A percentile compares a stretch with the other conserved stretches of the same genome.
These are phyloP conservation scores for Suillus tomentosus DNA, from an alignment of 768 basidiomycete genomes.

Conservation along the genomic window DNA sequence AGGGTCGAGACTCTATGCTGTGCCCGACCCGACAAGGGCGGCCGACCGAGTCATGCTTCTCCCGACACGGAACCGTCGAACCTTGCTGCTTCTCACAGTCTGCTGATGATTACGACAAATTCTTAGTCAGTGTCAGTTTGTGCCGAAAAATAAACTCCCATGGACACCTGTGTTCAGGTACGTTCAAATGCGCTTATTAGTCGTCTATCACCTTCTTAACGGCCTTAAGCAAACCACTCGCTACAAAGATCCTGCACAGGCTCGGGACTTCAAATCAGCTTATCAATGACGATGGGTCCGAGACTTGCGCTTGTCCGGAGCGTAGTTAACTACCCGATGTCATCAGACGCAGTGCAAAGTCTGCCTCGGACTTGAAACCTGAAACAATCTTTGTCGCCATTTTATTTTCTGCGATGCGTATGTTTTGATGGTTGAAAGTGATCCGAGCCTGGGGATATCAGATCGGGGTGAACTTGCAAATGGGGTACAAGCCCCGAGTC, in stretches of 20 bases:
- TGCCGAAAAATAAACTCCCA: no score
- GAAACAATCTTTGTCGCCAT: not conserved
- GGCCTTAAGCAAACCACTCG: conserved; percentile 5
- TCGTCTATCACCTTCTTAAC: conserved; percentile 11
- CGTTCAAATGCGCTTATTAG: conserved; percentile 4
- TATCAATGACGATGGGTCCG: not conserved
- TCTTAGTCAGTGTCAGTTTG: no score
- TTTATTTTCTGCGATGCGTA: not conserved
- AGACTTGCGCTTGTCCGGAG: not conserved
- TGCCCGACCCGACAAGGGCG: not conserved
- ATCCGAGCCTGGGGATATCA: not conserved
- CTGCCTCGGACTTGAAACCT: not conserved
- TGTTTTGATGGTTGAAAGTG: not conserved
- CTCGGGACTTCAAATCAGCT: conserved; percentile 1
- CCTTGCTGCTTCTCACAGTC: not conserved
- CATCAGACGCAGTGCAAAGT: not conserved
- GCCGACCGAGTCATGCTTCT: not conserved
- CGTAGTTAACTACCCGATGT: not conserved
- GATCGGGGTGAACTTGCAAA: not conserved
- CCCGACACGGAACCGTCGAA: conserved; percentile 1
- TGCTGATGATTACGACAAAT: not conserved
- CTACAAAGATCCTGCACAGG: not conserved
- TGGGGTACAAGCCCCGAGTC: not conserved
- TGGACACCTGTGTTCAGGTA: not conserved
- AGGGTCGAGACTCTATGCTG: not conserved